Evolutionary conservation across 768 basidiomycete species (phyloP).

Genomic region (Gloeostereum incarnatum): DNA sequence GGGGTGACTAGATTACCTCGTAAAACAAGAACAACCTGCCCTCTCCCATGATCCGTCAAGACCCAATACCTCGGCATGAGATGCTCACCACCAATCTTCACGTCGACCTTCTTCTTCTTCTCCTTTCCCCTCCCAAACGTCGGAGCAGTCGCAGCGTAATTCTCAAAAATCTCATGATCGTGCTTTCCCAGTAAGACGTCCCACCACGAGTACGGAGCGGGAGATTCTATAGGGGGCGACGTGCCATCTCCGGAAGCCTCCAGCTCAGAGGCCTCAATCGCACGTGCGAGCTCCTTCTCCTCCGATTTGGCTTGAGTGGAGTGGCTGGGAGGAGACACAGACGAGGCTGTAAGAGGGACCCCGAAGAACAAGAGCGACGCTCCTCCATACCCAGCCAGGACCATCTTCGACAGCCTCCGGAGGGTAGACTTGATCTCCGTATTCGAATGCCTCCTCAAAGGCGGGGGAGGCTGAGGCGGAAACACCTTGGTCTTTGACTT

Average conservation of each 20-base stretch:
- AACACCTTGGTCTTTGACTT: conserved; percentile 5
- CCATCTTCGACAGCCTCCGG: conserved; percentile 76
- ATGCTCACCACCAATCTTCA: conserved; percentile 49
- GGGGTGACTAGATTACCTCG: conserved; percentile 51
- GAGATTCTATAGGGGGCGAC: not conserved
- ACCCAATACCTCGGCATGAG: conserved; percentile 84
- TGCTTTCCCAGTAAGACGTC: conserved; percentile 71
- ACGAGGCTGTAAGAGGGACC: conserved; percentile 34
- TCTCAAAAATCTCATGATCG: conserved; percentile 76
- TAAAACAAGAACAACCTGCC: conserved; percentile 68
- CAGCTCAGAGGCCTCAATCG: conserved; percentile 63
- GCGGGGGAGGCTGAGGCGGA: conserved; percentile 5
- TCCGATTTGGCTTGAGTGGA: conserved; percentile 40
- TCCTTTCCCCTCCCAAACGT: not conserved
- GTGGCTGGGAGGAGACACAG: conserved; percentile 19
- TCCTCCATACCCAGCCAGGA: conserved; percentile 79
- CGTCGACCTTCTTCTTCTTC: conserved; percentile 19
- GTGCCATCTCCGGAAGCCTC: conserved; percentile 40
- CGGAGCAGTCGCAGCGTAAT: conserved; percentile 25
- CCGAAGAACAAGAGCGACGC: conserved; percentile 78
- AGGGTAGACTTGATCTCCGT: conserved; percentile 57
- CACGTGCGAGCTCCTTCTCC: conserved; percentile 52
- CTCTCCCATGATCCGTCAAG: conserved; percentile 67
- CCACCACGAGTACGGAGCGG: conserved; percentile 67
- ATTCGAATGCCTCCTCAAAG: conserved; percentile 20